Base-by-base conservation (phyloP, 2,329 filamentous ascomycete genomes). In the Botrytis fragariae region DNA sequence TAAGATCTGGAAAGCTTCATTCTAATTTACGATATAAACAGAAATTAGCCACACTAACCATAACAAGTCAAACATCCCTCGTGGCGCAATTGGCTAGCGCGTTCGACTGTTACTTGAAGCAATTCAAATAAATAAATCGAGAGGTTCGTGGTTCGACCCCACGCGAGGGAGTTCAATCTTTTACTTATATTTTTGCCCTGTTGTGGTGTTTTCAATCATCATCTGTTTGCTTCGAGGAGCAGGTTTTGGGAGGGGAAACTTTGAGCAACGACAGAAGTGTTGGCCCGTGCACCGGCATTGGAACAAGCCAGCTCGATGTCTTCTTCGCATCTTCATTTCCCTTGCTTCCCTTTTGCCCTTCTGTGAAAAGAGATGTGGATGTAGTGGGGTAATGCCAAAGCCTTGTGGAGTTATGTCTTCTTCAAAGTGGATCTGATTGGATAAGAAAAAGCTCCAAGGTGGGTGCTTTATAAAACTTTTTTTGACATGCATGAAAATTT, bases 61-160 rank as follows among this genome's bases (percentile, higher is more conserved):
- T 14, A 29, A 3, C 35, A 42, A 44, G 1, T 25, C 20, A 22
- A 69, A 57, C 12, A 57, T 72, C 70, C 70, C 61, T 72, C 70
- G 70, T 72, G 70, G 70, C 70, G 69, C 69, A 71, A 71, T 71
- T 71, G 69, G 69, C 69, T 71, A 71, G 69, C 69, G 69, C 59
- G 69, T 72, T 72, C 61, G 70, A 72, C 70, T 72, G 70, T 72
- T 72, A 57, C 16, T 25, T 29, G 12, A n/a, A 51, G 32, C 3
- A 32, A n/a, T 71, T 48, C 25, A 25, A 14, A 16, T 20, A 35
- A 0, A n/a, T 18, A 22, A 2, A 72, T 72, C 70, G 70, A 72
- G 70, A 72, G 70, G 70, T 67, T 72, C 4, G 45, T 65, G 45
- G 70, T 72, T 72, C 70, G 14, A 72, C 2, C 70, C 61, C 45